Percentiles rank a stretch among this genome's conserved stretches.
Evolutionary conservation across 192 early-diverging fungal genomes (phyloP).

Genomic region (Podila minutissima): DNA sequence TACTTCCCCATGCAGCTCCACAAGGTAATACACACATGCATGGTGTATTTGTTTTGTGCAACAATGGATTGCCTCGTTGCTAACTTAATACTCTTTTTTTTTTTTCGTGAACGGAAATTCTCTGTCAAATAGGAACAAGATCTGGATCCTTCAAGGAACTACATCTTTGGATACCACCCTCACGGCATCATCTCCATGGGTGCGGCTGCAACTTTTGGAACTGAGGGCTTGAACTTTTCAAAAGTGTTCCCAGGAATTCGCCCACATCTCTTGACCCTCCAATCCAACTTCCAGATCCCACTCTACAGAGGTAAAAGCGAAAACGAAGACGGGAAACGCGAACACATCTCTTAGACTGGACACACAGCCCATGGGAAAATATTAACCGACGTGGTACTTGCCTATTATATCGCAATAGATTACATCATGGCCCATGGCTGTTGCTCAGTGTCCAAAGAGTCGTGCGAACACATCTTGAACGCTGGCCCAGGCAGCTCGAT

Average conservation of each 20-base stretch:
- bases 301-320: constrained; percentile 67
- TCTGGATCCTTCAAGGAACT: constrained; percentile 84
- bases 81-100: constrained; percentile 36
- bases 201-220: constrained; percentile 84
- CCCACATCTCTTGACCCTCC: constrained; percentile 82
- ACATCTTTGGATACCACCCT: constrained; percentile 94
- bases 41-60: neutral
- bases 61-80: neutral
- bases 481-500: constrained; percentile 74
- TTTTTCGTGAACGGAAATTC: neutral
- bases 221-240: constrained; percentile 82
- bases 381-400: too few relatives aligned
- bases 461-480: constrained; percentile 80
- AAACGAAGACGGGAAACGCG: neutral
- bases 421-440: constrained; percentile 82
- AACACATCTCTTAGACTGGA: too few relatives aligned
- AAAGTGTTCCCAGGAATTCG: constrained; percentile 82
- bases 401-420: constrained; percentile 49
- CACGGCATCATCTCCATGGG: constrained; percentile 91
- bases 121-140: constrained; percentile 69
- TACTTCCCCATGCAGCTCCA: constrained; percentile 85
- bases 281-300: constrained; percentile 85
- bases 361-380: too few relatives aligned
- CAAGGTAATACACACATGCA: constrained; percentile 56
- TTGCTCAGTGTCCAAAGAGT: constrained; percentile 77